phyloP scores from a whole-genome alignment of 441 rosid species.

The Dalechampia spathulata region DNA sequence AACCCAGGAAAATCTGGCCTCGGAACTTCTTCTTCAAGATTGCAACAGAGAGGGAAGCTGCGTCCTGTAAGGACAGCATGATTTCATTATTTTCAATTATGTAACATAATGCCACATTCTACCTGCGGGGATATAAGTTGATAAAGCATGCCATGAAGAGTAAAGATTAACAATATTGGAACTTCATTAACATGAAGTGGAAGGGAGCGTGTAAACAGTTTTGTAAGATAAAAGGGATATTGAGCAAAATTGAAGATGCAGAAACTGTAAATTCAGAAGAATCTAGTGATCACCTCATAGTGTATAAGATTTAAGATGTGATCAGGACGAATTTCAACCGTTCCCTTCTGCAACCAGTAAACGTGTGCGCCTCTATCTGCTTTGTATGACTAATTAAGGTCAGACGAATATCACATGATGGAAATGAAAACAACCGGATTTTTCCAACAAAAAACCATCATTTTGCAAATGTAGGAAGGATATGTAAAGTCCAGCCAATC shows the following conservation, averaged over 20 bases:
- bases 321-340: slow-evolving; percentile 67
- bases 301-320: slow-evolving; percentile 87
- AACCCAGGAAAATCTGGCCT: slow-evolving; percentile 69
- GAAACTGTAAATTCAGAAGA: neutral
- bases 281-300: slow-evolving; percentile 53
- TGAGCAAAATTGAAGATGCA: neutral
- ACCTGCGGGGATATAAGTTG: too few species aligned
- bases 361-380: slow-evolving; percentile 78
- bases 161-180: neutral
- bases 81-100: slow-evolving; percentile 8
- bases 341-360: slow-evolving; percentile 74
- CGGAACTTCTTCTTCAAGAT: slow-evolving; percentile 67
- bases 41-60: slow-evolving; percentile 72
- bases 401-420: neutral
- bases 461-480: slow-evolving; percentile 39
- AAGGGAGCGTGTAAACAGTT: neutral
- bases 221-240: neutral
- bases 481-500: slow-evolving; percentile 96
- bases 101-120: too few species aligned
- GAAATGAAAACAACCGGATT: too few species aligned
- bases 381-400: slow-evolving; percentile 58
- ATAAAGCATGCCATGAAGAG: neutral
- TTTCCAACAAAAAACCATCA: neutral
- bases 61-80: slow-evolving; percentile 43
- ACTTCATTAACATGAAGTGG: neutral